Evolutionary conservation across 768 basidiomycete genomes (phyloP), one percentile per base, ranked within the genome.

Genomic region (Dioszegia hungarica): DNA sequence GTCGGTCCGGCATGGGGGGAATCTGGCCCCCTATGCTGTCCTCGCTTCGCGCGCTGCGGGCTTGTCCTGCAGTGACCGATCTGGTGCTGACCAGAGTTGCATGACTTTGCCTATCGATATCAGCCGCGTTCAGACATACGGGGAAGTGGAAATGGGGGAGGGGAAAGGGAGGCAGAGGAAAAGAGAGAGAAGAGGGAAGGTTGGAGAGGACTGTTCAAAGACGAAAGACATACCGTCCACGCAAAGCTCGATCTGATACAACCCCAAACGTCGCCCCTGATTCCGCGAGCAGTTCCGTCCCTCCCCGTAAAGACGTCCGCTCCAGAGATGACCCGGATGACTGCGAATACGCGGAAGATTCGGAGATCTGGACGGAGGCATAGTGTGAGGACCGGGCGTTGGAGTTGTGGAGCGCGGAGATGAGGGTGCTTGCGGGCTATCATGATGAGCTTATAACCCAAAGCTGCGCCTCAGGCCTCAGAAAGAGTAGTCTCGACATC

Each of bases 331-430:
- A n/a, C 20, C 39, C 39, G 14, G 9, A 9, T 40, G 25, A 29
- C 14, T 46, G 49, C 4, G 49, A 51, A 17, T 51, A 51, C 10
- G 12, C 24, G 9, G 49, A 51, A 2, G 49, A 51, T 2, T 51
- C 49, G 22, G 49, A 51, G 34, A 51, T 37, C 14, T 51, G 49
- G 24, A 51, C 36, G 5, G 49, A 51, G 15, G 49, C 49, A 36
- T 51, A 51, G 19, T 51, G 49, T 4, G 49, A 51, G 8, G 49
- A 51, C 10, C 49, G 34, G 19, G 49, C 49, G 24, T 51, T 37
- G 36, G 49, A 51, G 36, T 37, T 25, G 34, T 15, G 12, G 10
- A 22, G 49, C 22, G 10, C 37, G 17, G 49, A 38, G 36, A 51
- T 3, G 15, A 51, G 49, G 22, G 49, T 51, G 38, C 39, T 38